Base-by-base conservation (phyloP, 1,284 basidiomycete species). In the Fomitiporia mediterranea region DNA sequence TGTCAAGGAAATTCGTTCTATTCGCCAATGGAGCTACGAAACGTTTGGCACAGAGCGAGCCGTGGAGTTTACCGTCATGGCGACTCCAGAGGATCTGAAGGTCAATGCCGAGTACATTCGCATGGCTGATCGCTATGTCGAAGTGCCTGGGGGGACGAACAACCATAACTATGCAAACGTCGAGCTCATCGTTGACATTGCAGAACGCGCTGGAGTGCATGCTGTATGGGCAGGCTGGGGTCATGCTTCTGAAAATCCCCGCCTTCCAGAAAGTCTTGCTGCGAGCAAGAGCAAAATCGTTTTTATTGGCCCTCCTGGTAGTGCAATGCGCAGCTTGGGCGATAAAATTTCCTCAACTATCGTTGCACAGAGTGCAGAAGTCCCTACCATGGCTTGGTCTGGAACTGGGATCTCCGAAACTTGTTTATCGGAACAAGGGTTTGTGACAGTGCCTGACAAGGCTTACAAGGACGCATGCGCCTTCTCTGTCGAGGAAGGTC, bases 121-220 rank as follows among this genome's bases (percentile, higher is more conserved):
- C 64, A 99, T 99, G 97, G 97, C 97, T 34, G 97, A 99, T 73
- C 88, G 95, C 67, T 99, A 97, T 70, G 91, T 99, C 66, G 97
- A 99, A 74, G 97, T 99, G 5, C 96, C 97, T 23, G 97, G 97
- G 63, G 97, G 97, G 60, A 84, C 88, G 49, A 99, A 99, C 74
- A 99, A 99, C 80, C 97, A 99, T 82, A 99, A 99, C 75, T 99
- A 99, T 70, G 97, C 97, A 66, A 99, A 99, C 70, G 97, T 99
- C 65, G 97, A 99, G 70, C 88, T 98, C 66, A 99, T 99, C 67
- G 92, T 99, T 61, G 97, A 99, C 68, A 86, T 99, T 59, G 97
- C 97, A 43, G 95, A 99, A 75, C 89, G 97, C 62, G 83, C 93
- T 30, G 95, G 94, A 47, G 97, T 99, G 2, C 96, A 99, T 70